Evolutionary conservation across 495 filamentous ascomycete species (phyloP).

Genomic region (Penicillium paxilli): DNA sequence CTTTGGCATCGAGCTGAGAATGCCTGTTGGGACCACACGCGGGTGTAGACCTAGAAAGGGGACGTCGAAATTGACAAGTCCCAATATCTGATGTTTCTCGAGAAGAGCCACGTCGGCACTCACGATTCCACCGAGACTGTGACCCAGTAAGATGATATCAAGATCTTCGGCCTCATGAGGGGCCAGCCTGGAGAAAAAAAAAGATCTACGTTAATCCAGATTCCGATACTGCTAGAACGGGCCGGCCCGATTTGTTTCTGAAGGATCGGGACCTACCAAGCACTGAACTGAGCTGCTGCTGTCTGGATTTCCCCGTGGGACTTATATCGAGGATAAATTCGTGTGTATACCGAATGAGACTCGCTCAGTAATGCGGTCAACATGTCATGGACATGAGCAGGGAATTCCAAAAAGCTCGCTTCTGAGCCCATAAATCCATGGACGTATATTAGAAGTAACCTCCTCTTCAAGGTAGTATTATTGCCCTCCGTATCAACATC

Average conservation of each 20-base stretch:
- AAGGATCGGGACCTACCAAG: constrained; percentile 56
- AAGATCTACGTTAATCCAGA: constrained; percentile 3
- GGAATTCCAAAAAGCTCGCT: constrained; percentile 83
- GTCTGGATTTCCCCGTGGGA: constrained; percentile 72
- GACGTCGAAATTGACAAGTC: constrained; percentile 81
- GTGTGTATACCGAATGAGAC: constrained; percentile 80
- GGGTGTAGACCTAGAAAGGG: constrained; percentile 90
- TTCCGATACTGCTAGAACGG: neutral
- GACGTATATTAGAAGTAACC: constrained; percentile 78
- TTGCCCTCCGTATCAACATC: too few species aligned
- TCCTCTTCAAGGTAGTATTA: too few species aligned
- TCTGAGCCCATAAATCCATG: constrained; percentile 94
- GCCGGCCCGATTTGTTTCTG: neutral
- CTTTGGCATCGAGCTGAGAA: constrained; percentile 72
- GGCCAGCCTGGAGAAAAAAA: constrained; percentile 54
- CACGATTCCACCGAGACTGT: constrained; percentile 88
- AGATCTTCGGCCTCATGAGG: constrained; percentile 73
- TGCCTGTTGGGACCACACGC: constrained; percentile 76
- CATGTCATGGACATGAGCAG: constrained; percentile 80
- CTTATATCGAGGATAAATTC: constrained; percentile 90
- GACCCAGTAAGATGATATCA: constrained; percentile 82
- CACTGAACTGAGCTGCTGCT: constrained; percentile 77
- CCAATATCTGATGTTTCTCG: constrained; percentile 70
- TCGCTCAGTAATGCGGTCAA: constrained; percentile 66
- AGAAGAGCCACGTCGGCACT: constrained; percentile 76